Evolutionary conservation across 2,329 filamentous ascomycete species (phyloP), one percentile per base, ranked within the genome.

Genomic region (Diaporthe longicolla): DNA sequence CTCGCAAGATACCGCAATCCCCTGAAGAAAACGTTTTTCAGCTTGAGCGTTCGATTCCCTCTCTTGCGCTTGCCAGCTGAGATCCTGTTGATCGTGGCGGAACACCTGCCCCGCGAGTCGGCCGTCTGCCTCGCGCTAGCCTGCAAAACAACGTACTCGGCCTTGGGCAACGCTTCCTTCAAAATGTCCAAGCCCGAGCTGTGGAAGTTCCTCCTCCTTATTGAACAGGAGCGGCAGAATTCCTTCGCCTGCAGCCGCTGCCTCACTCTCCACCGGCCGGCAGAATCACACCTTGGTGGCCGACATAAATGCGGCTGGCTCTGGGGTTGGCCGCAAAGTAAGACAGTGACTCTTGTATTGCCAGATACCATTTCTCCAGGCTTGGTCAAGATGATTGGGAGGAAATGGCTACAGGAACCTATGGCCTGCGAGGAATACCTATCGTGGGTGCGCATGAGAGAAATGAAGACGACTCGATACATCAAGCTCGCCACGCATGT

Each of bases 251-350:
- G 69, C 40, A 21, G 21, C 26, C 19, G 24, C 0, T 71, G 69
- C 3, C 69, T 71, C 9, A 71, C n/a, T n/a, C 69, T 71, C 4
- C 69, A 71, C 9, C 29, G 69, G 15, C 43, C 69, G 6, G 11
- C 37, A 8, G 13, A 15, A 1, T 17, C 8, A 10, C 3, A 26
- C 24, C 3, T 1, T 8, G 9, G 9, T 10, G 11, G 21, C 45
- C 45, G 45, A 4, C 5, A 50, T 4, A 50, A 4, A 8, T 50
- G 45, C 45, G 11, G 45, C 45, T 1, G 0, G 7, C 4, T 3
- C 7, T 3, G 7, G 21, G 21, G n/a, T 8, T 50, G 21, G 21
- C 21, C 1, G 19, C 2, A 8, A 6, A 9, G 2, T 3, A 4
- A 19, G 9, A 1, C 0, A 13, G 0, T 45, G 11, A 4, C 10